These are phyloP conservation scores for Fusarium sp. DNA, from an alignment of 2,329 filamentous ascomycete species.

Conservation along the genomic window DNA sequence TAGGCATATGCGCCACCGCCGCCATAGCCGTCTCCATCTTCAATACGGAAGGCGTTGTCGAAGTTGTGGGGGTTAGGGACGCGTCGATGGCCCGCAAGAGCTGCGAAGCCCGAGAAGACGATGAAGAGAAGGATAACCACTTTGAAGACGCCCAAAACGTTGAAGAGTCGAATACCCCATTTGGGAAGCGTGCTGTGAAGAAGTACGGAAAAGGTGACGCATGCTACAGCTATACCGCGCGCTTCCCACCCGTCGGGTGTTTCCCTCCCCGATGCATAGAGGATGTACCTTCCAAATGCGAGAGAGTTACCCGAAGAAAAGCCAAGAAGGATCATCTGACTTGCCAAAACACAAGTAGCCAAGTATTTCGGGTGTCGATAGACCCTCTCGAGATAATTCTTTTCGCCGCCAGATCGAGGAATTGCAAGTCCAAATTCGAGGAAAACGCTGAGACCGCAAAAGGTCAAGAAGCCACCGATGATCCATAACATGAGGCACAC, in stretches of 20 bases:
- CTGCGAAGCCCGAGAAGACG: constrained; percentile 69
- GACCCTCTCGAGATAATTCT: constrained; percentile 74
- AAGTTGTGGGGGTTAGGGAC: constrained; percentile 68
- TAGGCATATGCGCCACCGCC: constrained; percentile 65
- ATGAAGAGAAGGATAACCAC: constrained; percentile 70
- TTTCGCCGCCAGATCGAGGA: constrained; percentile 71
- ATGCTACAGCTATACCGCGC: constrained; percentile 66
- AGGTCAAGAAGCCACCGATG: constrained; percentile 64
- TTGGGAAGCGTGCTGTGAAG: constrained; percentile 66
- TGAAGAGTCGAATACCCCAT: constrained; percentile 69
- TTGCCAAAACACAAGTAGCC: constrained; percentile 68
- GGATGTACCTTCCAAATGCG: constrained; percentile 68
- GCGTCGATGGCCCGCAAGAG: constrained; percentile 62
- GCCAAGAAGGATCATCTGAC: constrained; percentile 71
- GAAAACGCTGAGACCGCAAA: constrained; percentile 69
- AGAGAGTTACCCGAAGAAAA: constrained; percentile 70
- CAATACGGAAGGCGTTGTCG: constrained; percentile 63
- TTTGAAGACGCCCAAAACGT: constrained; percentile 70
- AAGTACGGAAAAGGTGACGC: constrained; percentile 65
- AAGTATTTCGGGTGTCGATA: constrained; percentile 69
- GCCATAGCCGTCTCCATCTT: constrained; percentile 58
- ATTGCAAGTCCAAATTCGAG: constrained; percentile 73
- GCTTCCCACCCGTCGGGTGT: constrained; percentile 65
- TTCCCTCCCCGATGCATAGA: constrained; percentile 63
- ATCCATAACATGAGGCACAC: constrained; percentile 49